phyloP scores from a whole-genome alignment of 2,329 filamentous ascomycete species.

The Penicillium sp. region DNA sequence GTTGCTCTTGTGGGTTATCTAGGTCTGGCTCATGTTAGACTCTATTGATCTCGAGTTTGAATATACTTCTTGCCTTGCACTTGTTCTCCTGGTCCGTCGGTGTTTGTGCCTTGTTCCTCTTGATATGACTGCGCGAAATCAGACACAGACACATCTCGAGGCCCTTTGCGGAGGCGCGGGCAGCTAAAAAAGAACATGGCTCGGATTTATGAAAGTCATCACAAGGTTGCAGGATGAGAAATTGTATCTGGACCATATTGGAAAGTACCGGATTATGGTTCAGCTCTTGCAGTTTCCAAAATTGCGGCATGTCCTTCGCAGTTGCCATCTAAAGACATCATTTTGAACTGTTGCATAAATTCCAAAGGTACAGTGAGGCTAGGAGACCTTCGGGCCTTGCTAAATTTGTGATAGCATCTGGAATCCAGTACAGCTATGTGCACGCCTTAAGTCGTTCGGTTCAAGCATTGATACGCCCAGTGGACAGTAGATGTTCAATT shows the following conservation, averaged over 20 bases:
- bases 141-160: constrained; percentile 16
- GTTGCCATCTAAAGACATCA: no score
- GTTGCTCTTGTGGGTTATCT: constrained; percentile 2
- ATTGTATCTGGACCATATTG: neutral
- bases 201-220: neutral
- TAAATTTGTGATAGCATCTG: no score
- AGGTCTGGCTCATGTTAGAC: neutral
- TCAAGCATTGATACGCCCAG: no score
- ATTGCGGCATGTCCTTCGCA: no score
- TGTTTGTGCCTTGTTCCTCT: neutral
- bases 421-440: no score
- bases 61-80: constrained; percentile 14
- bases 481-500: no score
- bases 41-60: neutral
- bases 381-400: no score
- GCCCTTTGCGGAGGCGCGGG: constrained; percentile 25
- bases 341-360: no score
- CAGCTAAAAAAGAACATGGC: constrained; percentile 29
- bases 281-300: no score
- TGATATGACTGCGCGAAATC: constrained; percentile 14
- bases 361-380: no score
- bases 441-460: no score
- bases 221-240: neutral
- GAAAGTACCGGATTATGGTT: neutral
- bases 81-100: constrained; percentile 1